Conservation (phyloP, 176 grass and related monocot species). For the Raddia distichophylla region DNA sequence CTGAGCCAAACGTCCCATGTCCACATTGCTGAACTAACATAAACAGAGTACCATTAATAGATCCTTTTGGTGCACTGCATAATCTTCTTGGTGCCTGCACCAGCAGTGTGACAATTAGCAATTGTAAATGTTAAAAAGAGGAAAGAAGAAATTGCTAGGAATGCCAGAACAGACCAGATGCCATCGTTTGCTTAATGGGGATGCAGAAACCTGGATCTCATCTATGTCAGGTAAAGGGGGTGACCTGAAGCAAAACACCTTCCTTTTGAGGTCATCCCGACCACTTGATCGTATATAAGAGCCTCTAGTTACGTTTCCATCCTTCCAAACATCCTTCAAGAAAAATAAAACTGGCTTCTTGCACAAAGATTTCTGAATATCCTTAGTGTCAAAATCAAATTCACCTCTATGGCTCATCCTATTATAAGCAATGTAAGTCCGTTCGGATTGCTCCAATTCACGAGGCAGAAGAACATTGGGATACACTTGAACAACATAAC, state of each 20-base stretch:
- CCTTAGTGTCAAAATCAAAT: conserved; percentile 96
- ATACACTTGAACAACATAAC: conserved; percentile 95
- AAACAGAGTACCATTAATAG: conserved; percentile 66
- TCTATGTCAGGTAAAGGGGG: conserved; percentile 73
- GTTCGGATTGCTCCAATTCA: conserved; percentile 77
- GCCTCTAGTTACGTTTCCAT: conserved; percentile 70
- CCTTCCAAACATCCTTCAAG: conserved; percentile 77
- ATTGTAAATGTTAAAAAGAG: conserved; percentile 36
- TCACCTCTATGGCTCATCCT: conserved; percentile 67
- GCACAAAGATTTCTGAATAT: conserved; percentile 81
- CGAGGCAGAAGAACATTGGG: conserved; percentile 75
- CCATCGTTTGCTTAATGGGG: conserved; percentile 85
- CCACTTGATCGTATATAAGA: conserved; percentile 64
- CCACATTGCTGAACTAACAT: conserved; percentile 84
- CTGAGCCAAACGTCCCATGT: conserved; percentile 70
- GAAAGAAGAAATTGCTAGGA: conserved; percentile 22
- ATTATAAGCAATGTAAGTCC: conserved; percentile 83
- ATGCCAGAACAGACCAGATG: conserved; percentile 77
- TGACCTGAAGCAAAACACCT: conserved; percentile 84
- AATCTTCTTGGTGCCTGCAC: conserved; percentile 87
- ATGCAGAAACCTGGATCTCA: conserved; percentile 67
- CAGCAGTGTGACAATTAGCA: conserved; percentile 41
- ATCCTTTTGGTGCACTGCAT: conserved; percentile 66
- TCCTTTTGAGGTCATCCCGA: conserved; percentile 83
- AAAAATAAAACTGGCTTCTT: conserved; percentile 86